A percentile compares a stretch with the other conserved stretches of the same genome.
These are phyloP conservation scores for Pleurotus citrinopileatus DNA, from an alignment of 768 basidiomycete genomes.

Conservation along the genomic window DNA sequence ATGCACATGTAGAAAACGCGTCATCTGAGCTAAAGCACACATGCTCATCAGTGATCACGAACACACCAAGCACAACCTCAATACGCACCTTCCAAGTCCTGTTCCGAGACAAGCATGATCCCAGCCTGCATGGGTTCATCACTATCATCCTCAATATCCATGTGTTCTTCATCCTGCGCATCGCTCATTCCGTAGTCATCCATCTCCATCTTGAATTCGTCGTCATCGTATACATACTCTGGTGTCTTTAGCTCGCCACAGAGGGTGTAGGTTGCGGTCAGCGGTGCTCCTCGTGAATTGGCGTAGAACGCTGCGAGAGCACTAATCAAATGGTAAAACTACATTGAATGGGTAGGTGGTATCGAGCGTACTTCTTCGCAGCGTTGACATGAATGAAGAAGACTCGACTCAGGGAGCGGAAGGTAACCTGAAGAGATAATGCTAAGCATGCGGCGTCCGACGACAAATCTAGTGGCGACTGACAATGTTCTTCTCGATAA, in stretches of 20 bases:
- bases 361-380: slow-evolving; percentile 67
- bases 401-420: slow-evolving; percentile 69
- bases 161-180: slow-evolving; percentile 20
- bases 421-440: slow-evolving; percentile 61
- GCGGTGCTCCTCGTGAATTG: slow-evolving; percentile 38
- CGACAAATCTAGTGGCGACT: slow-evolving; percentile 11
- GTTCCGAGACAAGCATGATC: slow-evolving; percentile 60
- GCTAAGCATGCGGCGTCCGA: neutral
- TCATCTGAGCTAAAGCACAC: slow-evolving; percentile 39
- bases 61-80: neutral
- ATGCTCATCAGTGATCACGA: neutral
- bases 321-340: slow-evolving; percentile 30
- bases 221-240: slow-evolving; percentile 2
- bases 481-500: slow-evolving; percentile 49
- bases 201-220: slow-evolving; percentile 9
- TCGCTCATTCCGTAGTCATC: neutral
- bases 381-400: slow-evolving; percentile 71
- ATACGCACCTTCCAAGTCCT: slow-evolving; percentile 60
- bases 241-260: slow-evolving; percentile 47
- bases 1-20: slow-evolving; percentile 48
- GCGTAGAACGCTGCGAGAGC: slow-evolving; percentile 61
- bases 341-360: neutral
- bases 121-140: slow-evolving; percentile 44
- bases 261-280: slow-evolving; percentile 70
- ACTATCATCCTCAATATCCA: slow-evolving; percentile 39